Conservation (phyloP, 2,329 filamentous ascomycete genomes). For the Penicillium nordicum region DNA sequence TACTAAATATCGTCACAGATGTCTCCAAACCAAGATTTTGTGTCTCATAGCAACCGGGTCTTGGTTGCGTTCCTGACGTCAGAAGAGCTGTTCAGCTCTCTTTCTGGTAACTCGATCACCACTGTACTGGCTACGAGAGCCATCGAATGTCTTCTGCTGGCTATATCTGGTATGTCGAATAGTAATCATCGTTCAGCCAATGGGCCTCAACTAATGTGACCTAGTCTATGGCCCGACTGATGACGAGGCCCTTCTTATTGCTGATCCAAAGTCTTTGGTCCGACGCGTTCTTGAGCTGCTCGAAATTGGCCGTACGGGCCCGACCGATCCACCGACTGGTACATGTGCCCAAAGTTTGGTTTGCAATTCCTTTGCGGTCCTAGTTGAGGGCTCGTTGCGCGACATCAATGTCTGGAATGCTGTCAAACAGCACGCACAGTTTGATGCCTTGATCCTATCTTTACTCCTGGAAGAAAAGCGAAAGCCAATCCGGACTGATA, state of each 20-base stretch:
- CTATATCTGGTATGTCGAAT: slow-evolving; percentile 51
- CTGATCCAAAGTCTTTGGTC: slow-evolving; percentile 37
- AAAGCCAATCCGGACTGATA: slow-evolving; percentile 37
- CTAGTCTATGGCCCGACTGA: slow-evolving; percentile 17
- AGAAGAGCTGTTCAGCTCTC: slow-evolving; percentile 49
- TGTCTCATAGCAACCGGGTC: slow-evolving; percentile 49
- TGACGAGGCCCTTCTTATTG: slow-evolving; percentile 28
- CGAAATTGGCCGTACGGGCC: slow-evolving; percentile 23
- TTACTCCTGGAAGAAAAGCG: slow-evolving; percentile 46
- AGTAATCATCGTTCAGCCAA: background rate
- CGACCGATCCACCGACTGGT: slow-evolving; percentile 14
- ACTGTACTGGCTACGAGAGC: slow-evolving; percentile 53
- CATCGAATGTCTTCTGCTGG: slow-evolving; percentile 55
- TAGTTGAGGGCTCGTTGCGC: slow-evolving; percentile 50
- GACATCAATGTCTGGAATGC: slow-evolving; percentile 46
- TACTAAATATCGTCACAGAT: slow-evolving; percentile 15
- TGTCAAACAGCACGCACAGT: slow-evolving; percentile 39
- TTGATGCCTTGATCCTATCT: slow-evolving; percentile 39
- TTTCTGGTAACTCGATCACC: slow-evolving; percentile 45
- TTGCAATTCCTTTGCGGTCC: slow-evolving; percentile 45
- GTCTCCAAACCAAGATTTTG: slow-evolving; percentile 35
- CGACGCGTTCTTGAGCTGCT: slow-evolving; percentile 38
- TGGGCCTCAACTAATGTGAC: slow-evolving; percentile 17
- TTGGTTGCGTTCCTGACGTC: slow-evolving; percentile 61
- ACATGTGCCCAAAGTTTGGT: slow-evolving; percentile 34